A percentile compares a stretch with the other conserved stretches of the same genome.
Conservation (phyloP, 164 flowering plant genomes). For the Berberis thunbergii region DNA sequence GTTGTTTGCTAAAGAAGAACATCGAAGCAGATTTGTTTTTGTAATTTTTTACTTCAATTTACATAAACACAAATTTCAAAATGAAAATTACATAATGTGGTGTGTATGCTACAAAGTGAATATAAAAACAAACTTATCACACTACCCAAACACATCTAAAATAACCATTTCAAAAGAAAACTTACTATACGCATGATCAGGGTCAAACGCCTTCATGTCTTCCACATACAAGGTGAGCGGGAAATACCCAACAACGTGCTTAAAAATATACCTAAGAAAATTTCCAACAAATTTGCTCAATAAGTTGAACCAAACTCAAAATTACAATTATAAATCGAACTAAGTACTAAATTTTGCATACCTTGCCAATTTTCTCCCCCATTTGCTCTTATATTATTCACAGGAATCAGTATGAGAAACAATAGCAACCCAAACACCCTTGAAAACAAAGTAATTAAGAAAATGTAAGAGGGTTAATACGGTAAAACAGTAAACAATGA, state of each 20-base stretch:
- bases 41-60: too few relatives aligned
- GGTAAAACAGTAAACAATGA: background rate
- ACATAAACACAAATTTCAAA: too few relatives aligned
- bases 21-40: too few relatives aligned
- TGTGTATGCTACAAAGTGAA: too few relatives aligned
- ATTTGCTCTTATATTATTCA: slow-evolving; percentile 43
- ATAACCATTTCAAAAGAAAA: too few relatives aligned
- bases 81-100: too few relatives aligned
- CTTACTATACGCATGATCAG: slow-evolving; percentile 66
- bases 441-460: slow-evolving; percentile 4
- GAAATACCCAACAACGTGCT: slow-evolving; percentile 68
- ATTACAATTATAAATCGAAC: too few relatives aligned
- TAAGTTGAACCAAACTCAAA: too few relatives aligned
- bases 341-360: too few relatives aligned
- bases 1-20: too few relatives aligned
- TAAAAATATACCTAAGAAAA: slow-evolving; percentile 70
- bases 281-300: background rate
- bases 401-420: slow-evolving; percentile 48
- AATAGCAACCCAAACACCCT: slow-evolving; percentile 59
- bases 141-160: too few relatives aligned
- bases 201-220: slow-evolving; percentile 59
- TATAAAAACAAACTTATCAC: too few relatives aligned
- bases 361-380: slow-evolving; percentile 56
- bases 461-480: background rate
- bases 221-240: slow-evolving; percentile 67